Evolutionary conservation across 2,329 filamentous ascomycete species (phyloP).

Genomic region (Penicillium sp.): DNA sequence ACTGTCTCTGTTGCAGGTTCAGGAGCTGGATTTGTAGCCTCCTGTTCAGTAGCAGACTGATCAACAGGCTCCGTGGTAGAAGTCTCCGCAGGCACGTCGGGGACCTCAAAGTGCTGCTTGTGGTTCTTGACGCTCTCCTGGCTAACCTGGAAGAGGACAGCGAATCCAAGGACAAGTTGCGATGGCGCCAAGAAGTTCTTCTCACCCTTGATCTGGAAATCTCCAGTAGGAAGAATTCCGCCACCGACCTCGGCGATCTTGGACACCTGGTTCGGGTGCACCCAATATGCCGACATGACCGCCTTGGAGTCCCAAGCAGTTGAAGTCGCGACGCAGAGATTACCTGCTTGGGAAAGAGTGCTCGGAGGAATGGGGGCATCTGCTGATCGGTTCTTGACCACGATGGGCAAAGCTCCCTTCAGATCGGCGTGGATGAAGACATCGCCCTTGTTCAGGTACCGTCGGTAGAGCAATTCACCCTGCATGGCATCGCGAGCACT

Average conservation of each 20-base stretch:
- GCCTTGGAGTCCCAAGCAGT: constrained; percentile 96
- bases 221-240: constrained; percentile 69
- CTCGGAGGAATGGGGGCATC: constrained; percentile 88
- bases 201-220: constrained; percentile 77
- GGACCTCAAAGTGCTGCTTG: constrained; percentile 59
- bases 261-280: constrained; percentile 81
- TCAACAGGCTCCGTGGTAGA: constrained; percentile 18
- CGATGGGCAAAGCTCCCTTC: constrained; percentile 75
- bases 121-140: constrained; percentile 82
- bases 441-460: constrained; percentile 83
- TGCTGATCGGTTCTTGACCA: constrained; percentile 84
- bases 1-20: constrained; percentile 9
- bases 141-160: constrained; percentile 81
- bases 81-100: constrained; percentile 24
- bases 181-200: constrained; percentile 91
- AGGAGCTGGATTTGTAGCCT: constrained; percentile 7
- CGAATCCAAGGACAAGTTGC: constrained; percentile 83
- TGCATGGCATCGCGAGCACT: constrained; percentile 81
- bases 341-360: constrained; percentile 86
- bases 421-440: constrained; percentile 90
- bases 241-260: constrained; percentile 80
- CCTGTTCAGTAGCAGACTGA: constrained; percentile 15
- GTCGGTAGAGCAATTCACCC: constrained; percentile 86
- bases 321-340: constrained; percentile 78
- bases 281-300: constrained; percentile 95